These are phyloP conservation scores for Wallemia ichthyophaga DNA, from an alignment of 1,284 basidiomycete species.

Conservation along the genomic window DNA sequence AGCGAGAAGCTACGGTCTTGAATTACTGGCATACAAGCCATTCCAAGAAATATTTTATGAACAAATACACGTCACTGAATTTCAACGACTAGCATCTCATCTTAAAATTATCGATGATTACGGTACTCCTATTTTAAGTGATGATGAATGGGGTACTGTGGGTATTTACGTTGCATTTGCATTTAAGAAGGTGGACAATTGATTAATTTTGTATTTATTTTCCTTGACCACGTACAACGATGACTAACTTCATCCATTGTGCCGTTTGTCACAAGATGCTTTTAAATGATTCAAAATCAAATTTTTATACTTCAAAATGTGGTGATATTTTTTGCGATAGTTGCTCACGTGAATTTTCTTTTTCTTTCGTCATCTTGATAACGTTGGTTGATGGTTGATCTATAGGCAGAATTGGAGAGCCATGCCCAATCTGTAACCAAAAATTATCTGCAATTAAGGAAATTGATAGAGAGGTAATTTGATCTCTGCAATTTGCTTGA, in stretches of 20 bases:
- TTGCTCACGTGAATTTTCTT: not conserved
- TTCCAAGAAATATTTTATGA: conserved; percentile 65
- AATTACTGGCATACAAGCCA: conserved; percentile 45
- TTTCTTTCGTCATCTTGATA: not conserved
- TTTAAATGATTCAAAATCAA: not conserved
- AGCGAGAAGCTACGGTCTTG: conserved; percentile 34
- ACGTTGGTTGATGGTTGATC: not conserved
- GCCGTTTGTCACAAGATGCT: not conserved
- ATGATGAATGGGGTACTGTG: conserved; percentile 88
- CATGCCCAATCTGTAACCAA: not conserved
- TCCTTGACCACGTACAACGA: not conserved
- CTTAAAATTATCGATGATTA: conserved; percentile 65
- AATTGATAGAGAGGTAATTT: not conserved
- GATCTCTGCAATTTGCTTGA: no score
- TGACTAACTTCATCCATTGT: not conserved
- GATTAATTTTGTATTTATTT: not conserved
- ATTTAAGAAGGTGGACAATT: conserved; percentile 26
- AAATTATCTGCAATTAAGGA: not conserved
- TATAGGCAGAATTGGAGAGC: not conserved
- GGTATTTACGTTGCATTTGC: conserved; percentile 62
- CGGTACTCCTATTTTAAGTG: conserved; percentile 65
- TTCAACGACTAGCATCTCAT: conserved; percentile 38
- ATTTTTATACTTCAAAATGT: not conserved
- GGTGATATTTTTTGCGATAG: not conserved
- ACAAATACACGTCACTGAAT: conserved; percentile 42